Evolutionary conservation across 208 protist species (phyloP).

Genomic region (Phytomonas sp.): DNA sequence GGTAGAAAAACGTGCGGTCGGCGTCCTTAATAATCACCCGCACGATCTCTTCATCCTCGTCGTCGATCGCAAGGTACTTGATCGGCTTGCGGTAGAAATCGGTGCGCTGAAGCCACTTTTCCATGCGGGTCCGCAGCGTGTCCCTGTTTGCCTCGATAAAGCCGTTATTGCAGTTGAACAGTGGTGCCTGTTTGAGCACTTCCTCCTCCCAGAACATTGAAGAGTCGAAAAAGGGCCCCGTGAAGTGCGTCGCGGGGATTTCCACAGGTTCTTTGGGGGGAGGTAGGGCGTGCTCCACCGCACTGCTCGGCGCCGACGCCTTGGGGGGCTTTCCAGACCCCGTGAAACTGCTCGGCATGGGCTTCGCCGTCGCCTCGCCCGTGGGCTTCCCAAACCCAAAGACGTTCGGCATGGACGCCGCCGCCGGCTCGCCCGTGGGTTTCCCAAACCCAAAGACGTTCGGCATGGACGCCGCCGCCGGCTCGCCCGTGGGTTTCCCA

Average conservation of each 20-base stretch:
- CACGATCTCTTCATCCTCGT: slow-evolving; percentile 78
- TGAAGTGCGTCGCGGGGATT: slow-evolving; percentile 46
- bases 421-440: too few relatives aligned
- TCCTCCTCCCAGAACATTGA: slow-evolving; percentile 73
- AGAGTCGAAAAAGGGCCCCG: slow-evolving; percentile 74
- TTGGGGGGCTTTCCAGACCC: background rate
- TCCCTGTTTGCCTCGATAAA: slow-evolving; percentile 62
- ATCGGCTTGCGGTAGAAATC: slow-evolving; percentile 58
- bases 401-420: too few relatives aligned
- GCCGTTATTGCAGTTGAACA: slow-evolving; percentile 79
- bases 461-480: background rate
- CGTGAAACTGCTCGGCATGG: too few relatives aligned
- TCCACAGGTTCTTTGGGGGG: slow-evolving; percentile 7
- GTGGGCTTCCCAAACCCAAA: background rate
- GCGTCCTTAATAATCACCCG: slow-evolving; percentile 90
- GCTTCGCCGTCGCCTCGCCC: too few relatives aligned
- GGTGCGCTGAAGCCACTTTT: slow-evolving; percentile 55
- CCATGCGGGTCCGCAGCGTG: slow-evolving; percentile 43
- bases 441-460: background rate
- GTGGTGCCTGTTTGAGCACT: slow-evolving; percentile 52
- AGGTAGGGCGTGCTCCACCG: background rate
- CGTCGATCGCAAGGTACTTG: slow-evolving; percentile 66
- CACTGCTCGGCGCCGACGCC: background rate
- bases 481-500: background rate
- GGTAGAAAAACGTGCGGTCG: slow-evolving; percentile 75